phyloP scores from a whole-genome alignment of 2,329 filamentous ascomycete genomes.

The Verruconis gallopava region DNA sequence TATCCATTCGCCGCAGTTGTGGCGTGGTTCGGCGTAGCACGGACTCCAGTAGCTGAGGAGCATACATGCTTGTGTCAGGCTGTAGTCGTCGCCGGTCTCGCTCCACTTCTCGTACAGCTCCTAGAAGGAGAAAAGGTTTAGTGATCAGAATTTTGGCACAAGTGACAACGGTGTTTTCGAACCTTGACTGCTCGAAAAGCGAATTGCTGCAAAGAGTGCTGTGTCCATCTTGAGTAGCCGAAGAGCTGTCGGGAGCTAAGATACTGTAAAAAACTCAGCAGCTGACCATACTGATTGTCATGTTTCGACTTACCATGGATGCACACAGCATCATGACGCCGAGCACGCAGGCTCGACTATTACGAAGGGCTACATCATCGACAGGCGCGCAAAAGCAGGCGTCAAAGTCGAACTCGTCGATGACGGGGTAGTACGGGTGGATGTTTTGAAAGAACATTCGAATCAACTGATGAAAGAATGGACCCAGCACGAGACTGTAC shows the following conservation, averaged over 20 bases:
- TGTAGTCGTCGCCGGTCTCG: not conserved
- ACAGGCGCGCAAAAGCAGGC: not conserved
- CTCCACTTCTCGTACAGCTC: not conserved
- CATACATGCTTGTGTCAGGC: constrained; percentile 6
- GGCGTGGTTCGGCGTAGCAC: constrained; percentile 1
- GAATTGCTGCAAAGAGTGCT: not conserved
- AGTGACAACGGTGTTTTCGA: not conserved
- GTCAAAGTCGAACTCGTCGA: constrained; percentile 9
- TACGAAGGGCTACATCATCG: constrained; percentile 1
- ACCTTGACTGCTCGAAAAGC: not conserved
- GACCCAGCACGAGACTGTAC: constrained; percentile 6
- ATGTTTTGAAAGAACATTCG: constrained; percentile 6
- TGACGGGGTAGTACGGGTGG: constrained; percentile 7
- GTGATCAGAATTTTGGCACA: not conserved
- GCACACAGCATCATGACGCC: constrained; percentile 6
- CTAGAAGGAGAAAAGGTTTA: not conserved
- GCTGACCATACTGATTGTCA: not conserved
- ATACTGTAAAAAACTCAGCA: constrained; percentile 1
- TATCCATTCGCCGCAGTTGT: constrained; percentile 3
- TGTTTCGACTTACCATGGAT: constrained; percentile 3
- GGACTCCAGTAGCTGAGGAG: constrained; percentile 8
- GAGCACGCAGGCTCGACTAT: constrained; percentile 7
- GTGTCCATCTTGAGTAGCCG: not conserved
- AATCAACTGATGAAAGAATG: constrained; percentile 6
- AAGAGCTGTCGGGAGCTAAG: not conserved